Base-by-base conservation (phyloP, 306 rosid genomes). In the Vigna reflexopilosa region DNA sequence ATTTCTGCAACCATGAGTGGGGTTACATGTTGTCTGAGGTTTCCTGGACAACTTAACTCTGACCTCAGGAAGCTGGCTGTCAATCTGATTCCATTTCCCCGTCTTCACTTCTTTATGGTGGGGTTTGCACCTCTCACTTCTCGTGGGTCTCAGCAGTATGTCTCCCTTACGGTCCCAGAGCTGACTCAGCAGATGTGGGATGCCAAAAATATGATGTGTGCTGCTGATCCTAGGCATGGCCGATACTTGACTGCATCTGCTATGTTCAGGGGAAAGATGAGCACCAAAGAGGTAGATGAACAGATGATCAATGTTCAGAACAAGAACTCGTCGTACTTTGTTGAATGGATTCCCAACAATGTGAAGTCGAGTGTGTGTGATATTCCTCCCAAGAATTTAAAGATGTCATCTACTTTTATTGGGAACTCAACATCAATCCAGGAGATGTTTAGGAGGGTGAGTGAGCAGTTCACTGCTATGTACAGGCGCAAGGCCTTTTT, bases 151-250 rank as follows among this genome's bases (percentile, higher is more conserved):
- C 98, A 93, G 80, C 97, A 93, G 66, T 91, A 93, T 68, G 93
- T 91, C 79, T 93, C 98, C 70, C 95, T 93, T 67, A 93, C 98
- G 4, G 98, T 91, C 70, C 97, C 98, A 0, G 98, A 93, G 83
- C 88, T 93, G 55, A 93, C 98, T 64, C 98, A 93, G 73, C 98
- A 93, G 81, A 93, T 93, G 98, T 93, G 98, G 98, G 98, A 93
- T 70, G 83, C 97, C 84, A 93, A 93, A 77, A 93, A 93, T 84
- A 93, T 93, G 97, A 91, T 93, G 98, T 93, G 98, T 59, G 98
- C 98, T 14, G 98, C 98, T 57, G 98, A 93, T 71, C 98, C 98
- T 20, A 93, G 98, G 73, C 98, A 93, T 6, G 98, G 97, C 20
- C 88, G 98, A 4, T 93, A 93, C 87, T 88, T 93, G 83, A 93